Percentiles rank a stretch among this genome's conserved stretches.
phyloP scores from a whole-genome alignment of 768 basidiomycete species.

The Tulasnella sp. region DNA sequence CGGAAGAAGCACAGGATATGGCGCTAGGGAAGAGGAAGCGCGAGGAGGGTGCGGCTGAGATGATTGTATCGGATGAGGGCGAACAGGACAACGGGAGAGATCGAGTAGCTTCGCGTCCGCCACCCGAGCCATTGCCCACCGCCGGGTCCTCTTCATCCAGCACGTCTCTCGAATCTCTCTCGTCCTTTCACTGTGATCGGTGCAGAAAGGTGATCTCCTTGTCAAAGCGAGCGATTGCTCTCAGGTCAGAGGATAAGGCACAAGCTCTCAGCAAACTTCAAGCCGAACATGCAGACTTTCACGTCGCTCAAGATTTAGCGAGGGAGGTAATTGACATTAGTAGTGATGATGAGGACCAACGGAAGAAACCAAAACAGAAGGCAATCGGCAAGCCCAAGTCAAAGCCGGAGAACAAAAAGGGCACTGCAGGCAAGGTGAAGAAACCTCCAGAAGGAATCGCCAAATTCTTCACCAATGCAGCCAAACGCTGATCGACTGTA shows the following conservation, averaged over 20 bases:
- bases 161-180: neutral
- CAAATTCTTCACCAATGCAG: constrained; percentile 41
- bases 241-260: constrained; percentile 32
- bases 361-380: neutral
- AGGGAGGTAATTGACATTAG: constrained; percentile 36
- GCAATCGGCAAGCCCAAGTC: neutral
- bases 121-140: neutral
- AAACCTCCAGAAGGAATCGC: constrained; percentile 42
- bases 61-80: neutral
- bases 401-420: constrained; percentile 33
- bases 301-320: constrained; percentile 76
- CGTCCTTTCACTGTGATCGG: constrained; percentile 55
- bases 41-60: neutral
- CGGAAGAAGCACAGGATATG: neutral
- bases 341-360: constrained; percentile 20
- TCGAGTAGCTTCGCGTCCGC: neutral
- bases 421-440: constrained; percentile 34
- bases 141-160: neutral
- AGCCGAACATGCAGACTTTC: constrained; percentile 81
- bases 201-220: constrained; percentile 50
- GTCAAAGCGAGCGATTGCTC: constrained; percentile 31
- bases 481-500: neutral
- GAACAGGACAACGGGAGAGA: neutral
- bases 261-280: constrained; percentile 32
- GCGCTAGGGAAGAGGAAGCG: constrained; percentile 29